Evolutionary conservation across 2,329 filamentous ascomycete genomes (phyloP).

Genomic region (Fusarium zealandicum): DNA sequence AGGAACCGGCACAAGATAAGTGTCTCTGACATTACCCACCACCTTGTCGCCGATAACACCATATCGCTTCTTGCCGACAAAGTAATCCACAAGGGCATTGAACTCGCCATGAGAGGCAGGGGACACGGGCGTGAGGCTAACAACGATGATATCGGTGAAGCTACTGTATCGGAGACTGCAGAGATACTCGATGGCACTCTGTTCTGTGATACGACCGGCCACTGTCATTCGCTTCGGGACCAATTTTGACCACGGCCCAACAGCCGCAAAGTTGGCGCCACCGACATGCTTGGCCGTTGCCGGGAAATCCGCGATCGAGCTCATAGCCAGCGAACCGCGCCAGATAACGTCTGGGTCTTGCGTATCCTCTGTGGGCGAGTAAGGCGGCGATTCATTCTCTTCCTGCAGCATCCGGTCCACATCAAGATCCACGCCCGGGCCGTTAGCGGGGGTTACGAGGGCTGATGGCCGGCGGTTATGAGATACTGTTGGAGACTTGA

Average conservation of each 20-base stretch:
- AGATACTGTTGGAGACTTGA: slow-evolving; percentile 72
- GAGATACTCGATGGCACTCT: slow-evolving; percentile 88
- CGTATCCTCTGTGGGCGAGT: slow-evolving; percentile 79
- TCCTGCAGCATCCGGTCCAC: slow-evolving; percentile 90
- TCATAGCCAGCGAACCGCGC: slow-evolving; percentile 80
- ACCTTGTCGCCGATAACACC: slow-evolving; percentile 84
- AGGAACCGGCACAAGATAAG: slow-evolving; percentile 88
- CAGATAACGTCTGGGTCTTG: slow-evolving; percentile 76
- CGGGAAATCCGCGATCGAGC: slow-evolving; percentile 75
- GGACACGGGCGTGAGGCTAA: slow-evolving; percentile 72
- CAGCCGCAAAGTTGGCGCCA: slow-evolving; percentile 76
- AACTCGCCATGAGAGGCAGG: slow-evolving; percentile 69
- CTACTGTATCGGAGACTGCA: slow-evolving; percentile 84
- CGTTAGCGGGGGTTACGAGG: slow-evolving; percentile 54
- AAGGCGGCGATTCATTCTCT: slow-evolving; percentile 79
- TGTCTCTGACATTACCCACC: slow-evolving; percentile 80
- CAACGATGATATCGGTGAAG: slow-evolving; percentile 83
- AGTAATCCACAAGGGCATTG: slow-evolving; percentile 84
- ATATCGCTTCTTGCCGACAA: slow-evolving; percentile 80
- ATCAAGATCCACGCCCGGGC: slow-evolving; percentile 80
- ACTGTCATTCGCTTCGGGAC: slow-evolving; percentile 75
- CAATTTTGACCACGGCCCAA: slow-evolving; percentile 75
- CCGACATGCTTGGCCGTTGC: slow-evolving; percentile 84
- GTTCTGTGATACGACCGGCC: slow-evolving; percentile 80
- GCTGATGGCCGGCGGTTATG: slow-evolving; percentile 58